Conservation (phyloP, 2,329 filamentous ascomycete species). For the Ceratocystis cacaofunesta region DNA sequence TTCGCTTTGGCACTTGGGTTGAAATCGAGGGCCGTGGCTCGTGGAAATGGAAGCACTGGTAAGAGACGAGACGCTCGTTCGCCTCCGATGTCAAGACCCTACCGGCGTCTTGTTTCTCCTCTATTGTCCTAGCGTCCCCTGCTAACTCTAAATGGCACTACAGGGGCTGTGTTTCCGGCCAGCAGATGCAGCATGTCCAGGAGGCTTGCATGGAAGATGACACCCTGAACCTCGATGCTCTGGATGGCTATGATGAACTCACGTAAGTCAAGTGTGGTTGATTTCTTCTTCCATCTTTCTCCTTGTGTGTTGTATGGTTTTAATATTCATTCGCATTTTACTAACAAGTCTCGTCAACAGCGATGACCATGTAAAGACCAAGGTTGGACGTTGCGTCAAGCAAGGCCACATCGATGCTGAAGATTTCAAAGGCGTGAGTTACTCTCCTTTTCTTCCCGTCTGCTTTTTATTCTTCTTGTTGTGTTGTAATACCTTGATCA, state of each 20-base stretch:
- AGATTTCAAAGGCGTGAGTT: slow-evolving; percentile 75
- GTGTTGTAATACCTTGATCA: neutral
- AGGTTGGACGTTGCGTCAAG: slow-evolving; percentile 55
- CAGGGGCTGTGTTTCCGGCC: slow-evolving; percentile 81
- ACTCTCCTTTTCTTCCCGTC: slow-evolving; percentile 2
- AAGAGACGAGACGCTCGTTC: slow-evolving; percentile 25
- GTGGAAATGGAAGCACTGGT: slow-evolving; percentile 84
- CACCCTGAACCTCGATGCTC: slow-evolving; percentile 43
- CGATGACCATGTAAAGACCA: slow-evolving; percentile 51
- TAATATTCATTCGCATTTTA: neutral
- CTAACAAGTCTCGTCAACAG: slow-evolving; percentile 23
- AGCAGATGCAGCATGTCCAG: slow-evolving; percentile 51
- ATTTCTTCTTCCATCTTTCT: neutral
- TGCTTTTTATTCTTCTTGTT: slow-evolving; percentile 16
- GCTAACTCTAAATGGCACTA: neutral
- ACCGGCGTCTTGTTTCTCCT: neutral
- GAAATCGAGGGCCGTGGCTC: slow-evolving; percentile 44
- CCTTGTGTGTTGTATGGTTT: slow-evolving; percentile 12
- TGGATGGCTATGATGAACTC: slow-evolving; percentile 75
- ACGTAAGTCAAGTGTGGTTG: slow-evolving; percentile 24
- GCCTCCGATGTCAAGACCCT: neutral
- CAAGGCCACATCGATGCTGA: slow-evolving; percentile 70
- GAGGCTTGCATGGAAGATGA: slow-evolving; percentile 36
- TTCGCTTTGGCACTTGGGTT: slow-evolving; percentile 64
- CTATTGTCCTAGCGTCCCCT: slow-evolving; percentile 1